Evolutionary conservation across 108 stramenopile genomes (phyloP), one percentile per base, ranked within the genome.

Genomic region (Nitzschia sp.): DNA sequence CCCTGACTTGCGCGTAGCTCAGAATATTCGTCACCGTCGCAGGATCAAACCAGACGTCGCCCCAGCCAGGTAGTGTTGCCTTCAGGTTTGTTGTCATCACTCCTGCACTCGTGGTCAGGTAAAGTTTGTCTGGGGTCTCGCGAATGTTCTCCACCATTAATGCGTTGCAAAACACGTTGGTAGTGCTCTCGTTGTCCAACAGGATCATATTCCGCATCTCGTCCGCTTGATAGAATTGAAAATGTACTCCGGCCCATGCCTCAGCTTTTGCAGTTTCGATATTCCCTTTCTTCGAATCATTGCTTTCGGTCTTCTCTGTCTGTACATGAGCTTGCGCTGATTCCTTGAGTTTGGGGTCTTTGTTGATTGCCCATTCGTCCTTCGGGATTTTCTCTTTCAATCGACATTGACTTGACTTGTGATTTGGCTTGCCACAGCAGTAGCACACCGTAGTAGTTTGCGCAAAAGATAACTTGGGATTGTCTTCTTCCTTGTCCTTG

Each of bases 111-210:
- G 75, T 65, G 26, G 68, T 36, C 1, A 79, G 21, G 3, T 25
- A 53, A 25, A 76, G 55, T 2, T 36, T 21, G 19, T 27, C 34
- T n/a, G 58, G 24, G 2, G 51, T 31, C 30, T 49, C 27, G 2
- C 75, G 46, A 31, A 83, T 76, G 59, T 79, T 79, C 18, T 35
- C 48, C 23, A 83, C 67, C 24, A 79, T 25, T 30, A 38, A 26
- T 29, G 6, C 15, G 59, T 78, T 76, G 5, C 38, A 64, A 46
- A 83, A 71, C 15, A 75, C 42, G 53, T 75, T 34, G 13, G 66
- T 45, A 0, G 82, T 83, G n/a, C 69, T 66, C 46, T 77, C 72
- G 27, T 63, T 79, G 75, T 80, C 80, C 9, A 76, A 26, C 2
- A 81, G 71, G 48, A 75, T 80, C 6, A 18, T 23, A n/a, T 54